phyloP scores from a whole-genome alignment of 1,139 yeast species.

The Protomyces macrosporus region DNA sequence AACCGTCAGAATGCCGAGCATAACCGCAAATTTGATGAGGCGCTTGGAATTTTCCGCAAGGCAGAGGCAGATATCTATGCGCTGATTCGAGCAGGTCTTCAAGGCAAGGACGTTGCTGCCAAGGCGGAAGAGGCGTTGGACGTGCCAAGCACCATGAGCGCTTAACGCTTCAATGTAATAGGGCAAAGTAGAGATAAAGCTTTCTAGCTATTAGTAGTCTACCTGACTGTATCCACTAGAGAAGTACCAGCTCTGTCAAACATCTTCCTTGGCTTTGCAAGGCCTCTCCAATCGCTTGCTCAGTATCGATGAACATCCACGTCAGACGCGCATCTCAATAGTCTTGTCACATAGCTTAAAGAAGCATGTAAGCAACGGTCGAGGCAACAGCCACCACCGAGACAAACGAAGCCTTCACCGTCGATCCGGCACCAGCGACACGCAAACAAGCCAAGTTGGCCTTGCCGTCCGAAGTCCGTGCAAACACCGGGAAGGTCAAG shows the following conservation, averaged over 20 bases:
- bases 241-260: too few relatives aligned
- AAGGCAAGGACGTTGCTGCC: too few relatives aligned
- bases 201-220: too few relatives aligned
- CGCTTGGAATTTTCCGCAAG: neutral
- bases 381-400: slow-evolving; percentile 16
- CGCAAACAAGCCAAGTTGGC: slow-evolving; percentile 25
- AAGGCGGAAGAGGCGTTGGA: too few relatives aligned
- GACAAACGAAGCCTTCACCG: slow-evolving; percentile 17
- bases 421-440: slow-evolving; percentile 15
- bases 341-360: neutral
- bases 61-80: neutral
- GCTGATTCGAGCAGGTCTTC: neutral
- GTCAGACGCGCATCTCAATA: neutral
- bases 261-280: too few relatives aligned
- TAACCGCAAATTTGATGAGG: neutral
- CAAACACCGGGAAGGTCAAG: slow-evolving; percentile 24
- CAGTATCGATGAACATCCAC: too few relatives aligned
- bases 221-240: too few relatives aligned
- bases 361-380: slow-evolving; percentile 20
- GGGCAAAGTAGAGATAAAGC: too few relatives aligned
- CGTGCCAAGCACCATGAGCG: too few relatives aligned
- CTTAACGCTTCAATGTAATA: too few relatives aligned
- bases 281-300: too few relatives aligned
- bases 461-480: slow-evolving; percentile 17
- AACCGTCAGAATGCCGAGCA: neutral